Evolutionary conservation across 2,329 filamentous ascomycete species (phyloP).

Genomic region (Fusarium sterilihyphosum): DNA sequence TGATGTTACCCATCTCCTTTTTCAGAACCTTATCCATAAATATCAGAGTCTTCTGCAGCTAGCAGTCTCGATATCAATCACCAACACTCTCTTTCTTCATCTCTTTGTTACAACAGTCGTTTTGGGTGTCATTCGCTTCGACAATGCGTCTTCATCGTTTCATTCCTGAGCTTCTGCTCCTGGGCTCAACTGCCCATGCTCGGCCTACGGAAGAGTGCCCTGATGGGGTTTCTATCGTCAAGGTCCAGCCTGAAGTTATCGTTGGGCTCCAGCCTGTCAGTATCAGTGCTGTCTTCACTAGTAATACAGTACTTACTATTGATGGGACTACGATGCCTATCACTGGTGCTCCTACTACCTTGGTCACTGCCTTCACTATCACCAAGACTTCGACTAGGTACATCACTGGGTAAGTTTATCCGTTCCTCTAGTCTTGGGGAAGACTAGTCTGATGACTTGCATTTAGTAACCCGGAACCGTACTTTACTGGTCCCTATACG

Average conservation of each 20-base stretch:
- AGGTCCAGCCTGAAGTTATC: background rate
- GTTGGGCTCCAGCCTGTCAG: background rate
- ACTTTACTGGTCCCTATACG: background rate
- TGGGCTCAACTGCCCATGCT: background rate
- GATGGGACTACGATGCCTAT: background rate
- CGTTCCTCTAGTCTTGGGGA: rapidly evolving
- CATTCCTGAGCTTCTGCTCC: background rate
- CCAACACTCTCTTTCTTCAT: background rate
- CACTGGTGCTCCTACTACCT: constrained; percentile 4
- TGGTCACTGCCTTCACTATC: background rate
- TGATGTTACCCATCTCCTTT: background rate
- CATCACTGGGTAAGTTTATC: background rate
- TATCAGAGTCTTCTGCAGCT: background rate
- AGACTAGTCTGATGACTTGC: background rate
- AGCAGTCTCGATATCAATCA: background rate
- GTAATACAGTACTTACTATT: background rate
- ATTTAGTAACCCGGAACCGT: background rate
- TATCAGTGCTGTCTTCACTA: background rate
- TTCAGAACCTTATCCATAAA: background rate
- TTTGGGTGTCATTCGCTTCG: background rate
- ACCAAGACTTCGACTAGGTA: background rate
- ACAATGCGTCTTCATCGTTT: background rate
- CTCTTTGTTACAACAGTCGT: background rate
- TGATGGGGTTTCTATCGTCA: background rate
- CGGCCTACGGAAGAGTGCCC: background rate